Base-by-base conservation (phyloP, 1,284 basidiomycete genomes). In the Tremellales sp. region DNA sequence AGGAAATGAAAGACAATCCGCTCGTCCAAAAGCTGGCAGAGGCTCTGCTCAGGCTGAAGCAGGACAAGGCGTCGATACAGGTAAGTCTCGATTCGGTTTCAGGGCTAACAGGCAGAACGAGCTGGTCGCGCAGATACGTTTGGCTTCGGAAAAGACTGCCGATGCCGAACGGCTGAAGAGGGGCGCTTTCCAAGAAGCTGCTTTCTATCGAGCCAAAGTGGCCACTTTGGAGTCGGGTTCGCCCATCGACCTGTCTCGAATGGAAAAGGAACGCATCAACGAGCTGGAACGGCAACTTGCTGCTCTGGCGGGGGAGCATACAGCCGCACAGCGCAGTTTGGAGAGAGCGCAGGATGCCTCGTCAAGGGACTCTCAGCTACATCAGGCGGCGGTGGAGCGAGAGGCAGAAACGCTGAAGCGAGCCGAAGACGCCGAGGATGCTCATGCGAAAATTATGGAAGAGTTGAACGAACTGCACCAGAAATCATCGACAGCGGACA, bases 131-230 rank as follows among this genome's bases (percentile, higher is more conserved):
- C 49, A 51, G 51, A 54, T 56, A 24, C 82, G 79, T 42, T 76
- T 79, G 33, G 82, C 85, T 5, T 89, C 89, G 5, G 85, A 88
- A 35, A 84, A 84, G 40, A 72, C 94, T 5, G 77, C 80, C 13
- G 88, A 92, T 53, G 84, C 87, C 2, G 90, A 97, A 56, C 81
- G 85, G 31, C 75, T 84, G 47, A 86, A 86, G 54, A 73, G 79
- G 4, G 84, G 82, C 40, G 94, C 95, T 1, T 73, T 90, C 5
- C 90, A 98, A 69, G 95, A 99, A 71, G 88, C 94, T 2, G 89
- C 93, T 1, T 98, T 88, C 74, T 97, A 92, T 70, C 89, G 94
- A 39, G 89, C 93, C 40, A 97, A 97, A 74, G 76, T 95, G 10
- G 79, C 83, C 4, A 91, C 94, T 0, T 75, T 90, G 49, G 95